phyloP scores from a whole-genome alignment of 805 yeast genomes.

The Ogataea zsoltii region DNA sequence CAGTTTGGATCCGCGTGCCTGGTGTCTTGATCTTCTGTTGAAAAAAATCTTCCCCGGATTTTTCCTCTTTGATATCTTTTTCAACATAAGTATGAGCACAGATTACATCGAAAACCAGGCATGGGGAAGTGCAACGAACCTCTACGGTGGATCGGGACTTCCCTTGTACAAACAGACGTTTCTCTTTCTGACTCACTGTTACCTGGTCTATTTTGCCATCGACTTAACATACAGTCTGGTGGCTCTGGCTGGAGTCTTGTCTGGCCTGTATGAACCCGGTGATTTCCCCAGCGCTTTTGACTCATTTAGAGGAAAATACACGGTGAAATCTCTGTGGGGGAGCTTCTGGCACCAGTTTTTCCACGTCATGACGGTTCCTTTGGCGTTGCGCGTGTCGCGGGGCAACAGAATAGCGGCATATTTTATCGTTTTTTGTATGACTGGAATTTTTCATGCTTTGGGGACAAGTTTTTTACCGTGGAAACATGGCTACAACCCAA shows the following conservation, averaged over 20 bases:
- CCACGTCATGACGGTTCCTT: slow-evolving; percentile 3
- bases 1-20: background rate
- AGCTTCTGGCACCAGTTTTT: slow-evolving; percentile 11
- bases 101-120: slow-evolving; percentile 1
- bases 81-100: background rate
- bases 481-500: slow-evolving; percentile 1
- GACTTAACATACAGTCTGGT: background rate
- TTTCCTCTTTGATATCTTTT: background rate
- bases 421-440: slow-evolving; percentile 7
- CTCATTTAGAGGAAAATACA: background rate
- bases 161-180: background rate
- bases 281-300: slow-evolving; percentile 6
- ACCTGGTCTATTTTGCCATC: slow-evolving; percentile 1
- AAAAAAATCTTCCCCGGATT: background rate
- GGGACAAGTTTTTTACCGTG: slow-evolving; percentile 2
- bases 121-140: slow-evolving; percentile 2
- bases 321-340: slow-evolving; percentile 7
- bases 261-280: background rate
- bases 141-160: background rate
- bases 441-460: slow-evolving; percentile 5
- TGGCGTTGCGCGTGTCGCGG: background rate
- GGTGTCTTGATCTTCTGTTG: background rate
- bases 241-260: background rate
- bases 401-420: background rate
- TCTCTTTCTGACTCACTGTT: background rate